Evolutionary conservation across 257 asterid genomes (phyloP).

Genomic region (Perilla frutescens): DNA sequence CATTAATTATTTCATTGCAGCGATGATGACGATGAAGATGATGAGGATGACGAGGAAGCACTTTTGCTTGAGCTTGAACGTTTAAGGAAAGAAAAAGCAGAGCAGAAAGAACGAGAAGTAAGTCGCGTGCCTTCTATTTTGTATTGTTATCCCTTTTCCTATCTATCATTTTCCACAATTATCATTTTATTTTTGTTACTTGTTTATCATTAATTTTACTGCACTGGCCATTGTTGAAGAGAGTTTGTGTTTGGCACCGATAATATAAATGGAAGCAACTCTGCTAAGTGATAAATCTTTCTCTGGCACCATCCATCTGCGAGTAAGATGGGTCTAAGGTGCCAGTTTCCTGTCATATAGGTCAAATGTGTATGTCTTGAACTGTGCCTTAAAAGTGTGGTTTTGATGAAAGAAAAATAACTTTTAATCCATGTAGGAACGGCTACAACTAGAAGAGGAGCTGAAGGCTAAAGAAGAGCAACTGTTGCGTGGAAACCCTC

Average conservation of each 20-base stretch:
- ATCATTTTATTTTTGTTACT: too few species aligned
- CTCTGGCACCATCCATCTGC: too few species aligned
- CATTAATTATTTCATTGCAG: conserved; percentile 37
- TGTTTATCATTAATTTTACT: too few species aligned
- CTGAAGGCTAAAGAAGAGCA: conserved; percentile 87
- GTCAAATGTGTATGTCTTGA: too few species aligned
- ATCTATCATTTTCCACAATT: neutral
- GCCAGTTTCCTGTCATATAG: too few species aligned
- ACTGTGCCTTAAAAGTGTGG: conserved; percentile 17
- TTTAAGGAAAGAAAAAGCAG: conserved; percentile 86
- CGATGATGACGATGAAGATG: conserved; percentile 64
- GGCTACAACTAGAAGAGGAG: conserved; percentile 71
- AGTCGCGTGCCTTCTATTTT: conserved; percentile 29
- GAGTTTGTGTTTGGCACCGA: neutral
- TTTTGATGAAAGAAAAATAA: conserved; percentile 26
- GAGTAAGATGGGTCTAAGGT: too few species aligned
- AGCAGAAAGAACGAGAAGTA: conserved; percentile 82
- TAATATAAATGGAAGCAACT: too few species aligned
- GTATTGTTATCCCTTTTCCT: neutral
- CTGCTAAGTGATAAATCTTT: neutral
- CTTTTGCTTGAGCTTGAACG: conserved; percentile 93
- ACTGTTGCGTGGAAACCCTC: conserved; percentile 82
- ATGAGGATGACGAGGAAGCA: conserved; percentile 91
- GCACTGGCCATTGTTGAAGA: neutral
- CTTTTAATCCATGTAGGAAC: conserved; percentile 59